These are phyloP conservation scores for Nicotiana knightiana DNA, from an alignment of 257 asterid genomes.

Conservation along the genomic window DNA sequence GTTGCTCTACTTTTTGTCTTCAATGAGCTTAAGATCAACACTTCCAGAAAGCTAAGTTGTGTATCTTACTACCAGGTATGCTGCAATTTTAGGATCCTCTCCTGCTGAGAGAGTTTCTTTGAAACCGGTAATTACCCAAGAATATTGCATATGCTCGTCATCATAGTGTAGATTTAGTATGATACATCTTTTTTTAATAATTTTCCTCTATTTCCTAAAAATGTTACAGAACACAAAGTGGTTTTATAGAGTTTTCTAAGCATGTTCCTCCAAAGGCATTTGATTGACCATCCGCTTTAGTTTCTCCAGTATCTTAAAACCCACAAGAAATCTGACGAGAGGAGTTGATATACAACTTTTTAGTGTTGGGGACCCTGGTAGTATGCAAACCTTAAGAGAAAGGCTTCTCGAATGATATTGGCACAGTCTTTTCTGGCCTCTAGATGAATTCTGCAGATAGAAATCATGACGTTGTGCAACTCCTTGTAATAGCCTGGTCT, in stretches of 20 bases:
- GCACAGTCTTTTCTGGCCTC: background rate
- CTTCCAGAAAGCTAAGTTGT: background rate
- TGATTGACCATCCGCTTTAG: background rate
- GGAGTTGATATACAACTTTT: background rate
- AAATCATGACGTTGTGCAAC: background rate
- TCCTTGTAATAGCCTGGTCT: background rate
- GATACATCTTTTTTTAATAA: background rate
- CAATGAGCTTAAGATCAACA: background rate
- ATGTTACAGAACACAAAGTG: background rate
- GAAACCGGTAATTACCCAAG: constrained; percentile 62
- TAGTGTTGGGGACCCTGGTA: background rate
- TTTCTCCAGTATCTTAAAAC: background rate
- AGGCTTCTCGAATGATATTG: background rate
- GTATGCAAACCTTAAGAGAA: background rate
- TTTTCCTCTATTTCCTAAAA: background rate
- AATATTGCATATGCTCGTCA: background rate
- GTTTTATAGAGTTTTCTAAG: background rate
- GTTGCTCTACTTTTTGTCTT: background rate
- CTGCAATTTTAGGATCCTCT: constrained; percentile 93
- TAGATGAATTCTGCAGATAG: background rate
- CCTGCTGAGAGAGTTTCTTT: constrained; percentile 51
- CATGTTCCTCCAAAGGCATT: constrained; percentile 1
- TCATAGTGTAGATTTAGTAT: background rate
- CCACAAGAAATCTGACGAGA: background rate
- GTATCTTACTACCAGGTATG: constrained; percentile 51